A percentile compares a stretch with the other conserved stretches of the same genome.
phyloP scores from a whole-genome alignment of 371 early-diverging fungal genomes.

The Apophysomyces variabilis region DNA sequence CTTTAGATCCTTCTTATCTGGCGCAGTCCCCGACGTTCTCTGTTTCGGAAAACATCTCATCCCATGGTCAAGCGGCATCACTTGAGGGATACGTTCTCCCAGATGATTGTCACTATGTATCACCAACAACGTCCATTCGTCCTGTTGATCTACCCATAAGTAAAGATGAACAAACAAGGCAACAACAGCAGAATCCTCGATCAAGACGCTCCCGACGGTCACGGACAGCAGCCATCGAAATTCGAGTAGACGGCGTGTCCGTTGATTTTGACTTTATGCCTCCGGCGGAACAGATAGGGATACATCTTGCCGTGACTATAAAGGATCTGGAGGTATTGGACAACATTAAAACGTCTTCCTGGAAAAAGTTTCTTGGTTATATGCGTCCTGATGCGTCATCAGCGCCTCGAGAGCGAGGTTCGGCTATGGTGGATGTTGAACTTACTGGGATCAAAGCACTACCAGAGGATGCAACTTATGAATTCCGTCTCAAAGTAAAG shows the following conservation, averaged over 20 bases:
- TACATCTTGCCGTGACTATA: constrained; percentile 55
- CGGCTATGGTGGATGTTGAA: constrained; percentile 71
- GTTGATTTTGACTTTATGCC: constrained; percentile 66
- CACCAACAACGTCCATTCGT: not conserved
- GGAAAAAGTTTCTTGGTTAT: constrained; percentile 78
- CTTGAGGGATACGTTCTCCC: constrained; percentile 4
- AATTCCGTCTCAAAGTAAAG: constrained; percentile 65
- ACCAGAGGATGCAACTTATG: constrained; percentile 54
- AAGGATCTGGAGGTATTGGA: constrained; percentile 81
- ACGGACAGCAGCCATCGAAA: constrained; percentile 55
- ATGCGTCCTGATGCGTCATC: constrained; percentile 60
- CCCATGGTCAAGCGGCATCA: constrained; percentile 4
- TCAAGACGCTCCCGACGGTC: constrained; percentile 30
- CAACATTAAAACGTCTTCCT: constrained; percentile 73
- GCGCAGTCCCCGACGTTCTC: constrained; percentile 8
- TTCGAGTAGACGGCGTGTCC: constrained; percentile 55
- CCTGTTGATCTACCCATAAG: constrained; percentile 17
- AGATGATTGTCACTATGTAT: constrained; percentile 16
- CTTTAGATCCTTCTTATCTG: not conserved
- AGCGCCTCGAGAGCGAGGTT: constrained; percentile 64
- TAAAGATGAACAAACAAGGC: constrained; percentile 5
- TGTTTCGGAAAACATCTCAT: constrained; percentile 10
- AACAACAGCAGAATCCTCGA: not conserved
- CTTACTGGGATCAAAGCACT: constrained; percentile 67
- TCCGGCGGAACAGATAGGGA: constrained; percentile 44